A percentile compares a stretch with the other conserved stretches of the same genome.
These are phyloP conservation scores for Ajuga chamaepitys DNA, from an alignment of 257 asterid genomes.

Conservation along the genomic window DNA sequence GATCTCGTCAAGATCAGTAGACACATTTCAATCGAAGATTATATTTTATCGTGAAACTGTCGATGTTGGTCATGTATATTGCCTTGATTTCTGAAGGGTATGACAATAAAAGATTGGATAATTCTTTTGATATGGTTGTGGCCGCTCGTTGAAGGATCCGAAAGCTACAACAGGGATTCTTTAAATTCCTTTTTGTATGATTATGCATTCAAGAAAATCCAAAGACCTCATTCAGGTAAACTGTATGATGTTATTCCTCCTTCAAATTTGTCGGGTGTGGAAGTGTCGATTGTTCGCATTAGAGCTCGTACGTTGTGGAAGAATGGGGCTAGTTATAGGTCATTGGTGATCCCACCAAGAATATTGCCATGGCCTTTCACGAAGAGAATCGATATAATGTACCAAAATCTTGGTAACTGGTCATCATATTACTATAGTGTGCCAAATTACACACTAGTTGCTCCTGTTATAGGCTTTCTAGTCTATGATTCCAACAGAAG, in stretches of 20 bases:
- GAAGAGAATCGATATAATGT: slow-evolving; percentile 49
- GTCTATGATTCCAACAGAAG: slow-evolving; percentile 28
- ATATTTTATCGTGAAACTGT: neutral
- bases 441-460: slow-evolving; percentile 37
- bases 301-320: slow-evolving; percentile 32
- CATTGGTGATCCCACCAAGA: slow-evolving; percentile 37
- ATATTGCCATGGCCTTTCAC: slow-evolving; percentile 44
- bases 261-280: slow-evolving; percentile 43
- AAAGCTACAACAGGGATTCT: slow-evolving; percentile 23
- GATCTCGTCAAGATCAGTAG: neutral
- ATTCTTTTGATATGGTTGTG: slow-evolving; percentile 24
- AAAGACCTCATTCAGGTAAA: slow-evolving; percentile 31
- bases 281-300: slow-evolving; percentile 35
- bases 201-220: slow-evolving; percentile 27
- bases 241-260: slow-evolving; percentile 43
- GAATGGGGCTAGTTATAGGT: slow-evolving; percentile 33
- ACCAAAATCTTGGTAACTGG: slow-evolving; percentile 55
- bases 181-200: slow-evolving; percentile 46
- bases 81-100: neutral
- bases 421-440: slow-evolving; percentile 45
- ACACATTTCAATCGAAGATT: neutral
- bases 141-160: slow-evolving; percentile 36
- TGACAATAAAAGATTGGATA: slow-evolving; percentile 16
- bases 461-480: slow-evolving; percentile 62
- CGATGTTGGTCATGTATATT: slow-evolving; percentile 2